These are phyloP conservation scores for Talaromyces liani DNA, from an alignment of 495 filamentous ascomycete genomes.

Conservation along the genomic window DNA sequence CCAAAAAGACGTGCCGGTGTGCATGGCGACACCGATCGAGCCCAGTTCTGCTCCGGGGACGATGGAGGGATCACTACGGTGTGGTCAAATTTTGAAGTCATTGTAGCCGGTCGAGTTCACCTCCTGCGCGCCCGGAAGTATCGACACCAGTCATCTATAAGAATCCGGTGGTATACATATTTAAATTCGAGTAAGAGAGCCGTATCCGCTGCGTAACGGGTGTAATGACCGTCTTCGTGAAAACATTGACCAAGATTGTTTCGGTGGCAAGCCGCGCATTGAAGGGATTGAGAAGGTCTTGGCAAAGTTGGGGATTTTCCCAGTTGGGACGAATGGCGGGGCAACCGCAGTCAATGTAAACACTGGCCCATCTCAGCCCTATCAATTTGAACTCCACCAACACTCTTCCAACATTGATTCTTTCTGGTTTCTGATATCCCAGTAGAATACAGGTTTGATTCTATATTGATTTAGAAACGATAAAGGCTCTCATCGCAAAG, in stretches of 20 bases:
- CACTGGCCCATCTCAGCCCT: not conserved
- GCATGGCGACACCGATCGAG: constrained; percentile 12
- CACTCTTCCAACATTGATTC: not conserved
- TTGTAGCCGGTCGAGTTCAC: not conserved
- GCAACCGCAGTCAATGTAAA: constrained; percentile 23
- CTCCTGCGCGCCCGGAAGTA: not conserved
- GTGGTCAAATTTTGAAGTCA: not conserved
- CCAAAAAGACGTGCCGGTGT: constrained; percentile 12
- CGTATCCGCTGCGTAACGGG: not conserved
- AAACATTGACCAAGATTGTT: not conserved
- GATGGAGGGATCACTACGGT: constrained; percentile 17
- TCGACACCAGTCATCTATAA: not conserved
- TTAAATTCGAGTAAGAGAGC: not conserved
- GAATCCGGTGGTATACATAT: not conserved
- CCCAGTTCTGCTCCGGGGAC: constrained; percentile 23
- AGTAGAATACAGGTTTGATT: not conserved
- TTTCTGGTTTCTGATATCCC: not conserved
- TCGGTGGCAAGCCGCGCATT: not conserved
- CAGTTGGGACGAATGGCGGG: constrained; percentile 23
- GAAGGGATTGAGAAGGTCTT: constrained; percentile 18
- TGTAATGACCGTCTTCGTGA: not conserved
- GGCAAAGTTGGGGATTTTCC: constrained; percentile 32
- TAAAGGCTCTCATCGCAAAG: not conserved
- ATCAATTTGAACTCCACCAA: not conserved
- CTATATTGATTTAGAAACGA: not conserved